Evolutionary conservation across 352 stramenopile genomes (phyloP).

Genomic region (Lagenidium sp.): DNA sequence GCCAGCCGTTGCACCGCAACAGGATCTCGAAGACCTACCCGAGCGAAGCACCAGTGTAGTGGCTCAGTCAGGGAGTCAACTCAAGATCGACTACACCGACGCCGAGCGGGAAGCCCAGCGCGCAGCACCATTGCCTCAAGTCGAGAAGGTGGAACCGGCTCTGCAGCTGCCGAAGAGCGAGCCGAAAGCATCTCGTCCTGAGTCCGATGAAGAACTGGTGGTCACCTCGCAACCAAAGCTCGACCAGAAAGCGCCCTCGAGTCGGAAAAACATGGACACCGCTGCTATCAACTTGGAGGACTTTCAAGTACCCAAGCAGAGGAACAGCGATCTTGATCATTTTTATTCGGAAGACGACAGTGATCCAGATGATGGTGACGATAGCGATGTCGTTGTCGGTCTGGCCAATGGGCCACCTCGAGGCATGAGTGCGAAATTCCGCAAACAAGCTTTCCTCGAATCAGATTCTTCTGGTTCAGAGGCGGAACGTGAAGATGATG

Average conservation of each 20-base stretch:
- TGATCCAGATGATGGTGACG: conserved; percentile 17
- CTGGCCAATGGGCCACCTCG: background rate
- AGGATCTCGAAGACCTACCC: background rate
- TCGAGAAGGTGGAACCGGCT: too few relatives aligned
- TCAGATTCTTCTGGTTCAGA: too few relatives aligned
- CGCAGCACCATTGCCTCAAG: background rate
- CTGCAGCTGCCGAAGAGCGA: too few relatives aligned
- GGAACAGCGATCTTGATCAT: conserved; percentile 48
- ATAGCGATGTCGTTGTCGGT: background rate
- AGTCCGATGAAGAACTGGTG: too few relatives aligned
- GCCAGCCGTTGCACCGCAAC: background rate
- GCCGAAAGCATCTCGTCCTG: too few relatives aligned
- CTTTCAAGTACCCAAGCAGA: conserved; percentile 56
- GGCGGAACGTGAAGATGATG: background rate
- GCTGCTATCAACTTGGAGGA: conserved; percentile 51
- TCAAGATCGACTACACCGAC: conserved; percentile 1
- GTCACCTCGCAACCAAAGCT: background rate
- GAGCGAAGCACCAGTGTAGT: background rate
- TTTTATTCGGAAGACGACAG: conserved; percentile 80
- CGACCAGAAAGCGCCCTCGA: background rate
- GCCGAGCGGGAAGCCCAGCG: background rate
- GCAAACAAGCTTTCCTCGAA: background rate
- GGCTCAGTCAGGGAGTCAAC: background rate
- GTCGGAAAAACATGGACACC: conserved; percentile 13
- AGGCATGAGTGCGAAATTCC: background rate